Conservation (phyloP, 2,329 filamentous ascomycete genomes). For the Penicillium sp. region DNA sequence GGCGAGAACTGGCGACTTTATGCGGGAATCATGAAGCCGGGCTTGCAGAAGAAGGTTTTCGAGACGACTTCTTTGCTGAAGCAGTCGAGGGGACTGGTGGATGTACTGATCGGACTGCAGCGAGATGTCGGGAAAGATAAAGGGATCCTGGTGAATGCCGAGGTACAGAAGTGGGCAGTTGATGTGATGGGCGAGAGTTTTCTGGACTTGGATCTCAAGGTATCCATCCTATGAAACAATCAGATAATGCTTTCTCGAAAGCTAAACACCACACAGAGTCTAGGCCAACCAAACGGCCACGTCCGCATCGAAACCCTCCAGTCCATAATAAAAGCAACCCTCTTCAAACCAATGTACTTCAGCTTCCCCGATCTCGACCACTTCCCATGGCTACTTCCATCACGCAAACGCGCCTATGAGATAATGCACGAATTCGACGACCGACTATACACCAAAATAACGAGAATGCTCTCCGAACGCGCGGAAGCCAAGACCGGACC, state of each 20-base stretch:
- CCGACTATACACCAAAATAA: constrained; percentile 16
- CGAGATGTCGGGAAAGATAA: not conserved
- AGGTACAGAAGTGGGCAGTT: constrained; percentile 30
- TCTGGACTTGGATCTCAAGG: constrained; percentile 28
- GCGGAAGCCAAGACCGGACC: not conserved
- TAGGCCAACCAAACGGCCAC: constrained; percentile 22
- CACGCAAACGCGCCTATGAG: constrained; percentile 21
- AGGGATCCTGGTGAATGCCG: constrained; percentile 22
- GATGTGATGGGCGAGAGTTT: constrained; percentile 29
- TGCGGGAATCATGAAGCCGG: constrained; percentile 39
- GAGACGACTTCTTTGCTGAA: constrained; percentile 23
- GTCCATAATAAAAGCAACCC: constrained; percentile 27
- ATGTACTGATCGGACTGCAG: constrained; percentile 26
- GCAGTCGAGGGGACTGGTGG: constrained; percentile 27
- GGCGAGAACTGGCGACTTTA: constrained; percentile 37
- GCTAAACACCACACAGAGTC: constrained; percentile 11
- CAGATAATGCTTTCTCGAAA: not conserved
- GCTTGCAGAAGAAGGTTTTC: constrained; percentile 32
- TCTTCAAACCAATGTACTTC: constrained; percentile 29
- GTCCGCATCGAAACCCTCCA: constrained; percentile 26
- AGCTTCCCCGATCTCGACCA: constrained; percentile 29
- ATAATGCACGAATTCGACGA: constrained; percentile 30
- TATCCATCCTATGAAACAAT: constrained; percentile 1
- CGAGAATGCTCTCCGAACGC: not conserved
- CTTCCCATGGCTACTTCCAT: constrained; percentile 22